phyloP scores from a whole-genome alignment of 2,329 filamentous ascomycete species.

The Colletotrichum cereale region DNA sequence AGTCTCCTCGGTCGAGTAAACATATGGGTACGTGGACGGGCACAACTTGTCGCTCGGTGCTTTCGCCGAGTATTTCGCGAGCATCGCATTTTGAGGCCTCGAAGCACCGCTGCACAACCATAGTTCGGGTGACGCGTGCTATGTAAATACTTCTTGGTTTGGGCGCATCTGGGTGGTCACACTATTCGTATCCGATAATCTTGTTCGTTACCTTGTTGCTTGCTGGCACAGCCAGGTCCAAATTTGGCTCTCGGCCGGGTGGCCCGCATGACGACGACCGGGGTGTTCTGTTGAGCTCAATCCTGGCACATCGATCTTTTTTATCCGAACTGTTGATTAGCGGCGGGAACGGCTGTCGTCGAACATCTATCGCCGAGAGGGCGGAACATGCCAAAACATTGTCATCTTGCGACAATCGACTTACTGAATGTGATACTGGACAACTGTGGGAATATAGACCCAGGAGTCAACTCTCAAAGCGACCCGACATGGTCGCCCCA shows the following conservation, averaged over 20 bases:
- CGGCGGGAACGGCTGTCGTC: slow-evolving; percentile 26
- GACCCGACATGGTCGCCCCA: background rate
- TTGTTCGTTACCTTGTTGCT: slow-evolving; percentile 15
- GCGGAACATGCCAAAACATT: background rate
- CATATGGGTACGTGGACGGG: background rate
- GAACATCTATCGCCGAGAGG: slow-evolving; percentile 12
- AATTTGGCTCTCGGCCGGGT: slow-evolving; percentile 17
- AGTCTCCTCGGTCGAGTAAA: background rate
- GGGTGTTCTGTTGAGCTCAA: slow-evolving; percentile 8
- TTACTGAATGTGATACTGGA: background rate
- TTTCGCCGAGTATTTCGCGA: slow-evolving; percentile 15
- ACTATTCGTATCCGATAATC: slow-evolving; percentile 11
- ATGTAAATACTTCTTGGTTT: background rate
- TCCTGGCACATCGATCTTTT: slow-evolving; percentile 32
- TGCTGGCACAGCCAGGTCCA: background rate
- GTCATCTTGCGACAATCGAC: slow-evolving; percentile 4
- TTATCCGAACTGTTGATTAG: slow-evolving; percentile 18
- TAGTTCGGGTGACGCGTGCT: background rate
- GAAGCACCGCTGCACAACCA: background rate
- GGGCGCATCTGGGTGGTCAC: background rate
- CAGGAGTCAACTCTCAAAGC: background rate
- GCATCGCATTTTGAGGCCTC: slow-evolving; percentile 9
- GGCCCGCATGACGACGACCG: slow-evolving; percentile 22
- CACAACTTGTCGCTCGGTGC: slow-evolving; percentile 5
- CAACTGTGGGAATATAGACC: background rate